A percentile compares a stretch with the other conserved stretches of the same genome.
These are phyloP conservation scores for Pseudotsuga menziesii DNA, from an alignment of 75 land plant species.

Conservation along the genomic window DNA sequence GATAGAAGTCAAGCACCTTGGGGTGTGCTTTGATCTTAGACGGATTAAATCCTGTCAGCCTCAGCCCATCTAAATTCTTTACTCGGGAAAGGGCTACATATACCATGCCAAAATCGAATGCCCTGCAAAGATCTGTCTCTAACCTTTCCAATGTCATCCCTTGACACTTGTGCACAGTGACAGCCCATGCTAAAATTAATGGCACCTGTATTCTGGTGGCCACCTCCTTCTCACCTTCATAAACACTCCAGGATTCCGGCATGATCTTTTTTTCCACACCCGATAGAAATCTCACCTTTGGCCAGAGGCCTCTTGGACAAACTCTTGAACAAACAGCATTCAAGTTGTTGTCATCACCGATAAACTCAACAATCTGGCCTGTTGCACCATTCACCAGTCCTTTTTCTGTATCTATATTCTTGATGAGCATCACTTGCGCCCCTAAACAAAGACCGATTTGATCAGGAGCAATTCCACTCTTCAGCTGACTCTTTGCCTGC, in stretches of 20 bases:
- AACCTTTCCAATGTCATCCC: conserved; percentile 70
- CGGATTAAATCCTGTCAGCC: conserved; percentile 55
- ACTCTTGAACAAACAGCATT: conserved; percentile 9
- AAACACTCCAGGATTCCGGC: conserved; percentile 54
- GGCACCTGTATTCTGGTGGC: conserved; percentile 68
- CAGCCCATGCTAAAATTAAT: conserved; percentile 69
- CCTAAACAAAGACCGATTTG: conserved; percentile 47
- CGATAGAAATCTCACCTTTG: conserved; percentile 52
- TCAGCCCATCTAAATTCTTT: conserved; percentile 52
- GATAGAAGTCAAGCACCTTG: conserved; percentile 58
- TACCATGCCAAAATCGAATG: conserved; percentile 77
- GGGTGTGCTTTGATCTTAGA: conserved; percentile 60
- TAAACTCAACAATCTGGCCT: conserved; percentile 52
- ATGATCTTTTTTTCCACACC: conserved; percentile 32
- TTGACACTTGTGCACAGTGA: conserved; percentile 85
- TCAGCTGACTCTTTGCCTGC: conserved; percentile 33
- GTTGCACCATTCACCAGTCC: conserved; percentile 74
- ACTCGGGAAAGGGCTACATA: conserved; percentile 83
- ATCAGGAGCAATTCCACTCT: conserved; percentile 39
- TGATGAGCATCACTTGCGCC: conserved; percentile 74
- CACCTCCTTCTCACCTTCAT: conserved; percentile 43
- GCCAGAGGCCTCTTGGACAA: conserved; percentile 30
- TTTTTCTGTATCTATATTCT: conserved; percentile 35
- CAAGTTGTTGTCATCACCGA: neutral
- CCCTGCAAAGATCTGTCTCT: conserved; percentile 57